These are phyloP conservation scores for Physcomitrellopsis africana DNA, from an alignment of 225 moss, liverwort and hornwort genomes.

Conservation along the genomic window DNA sequence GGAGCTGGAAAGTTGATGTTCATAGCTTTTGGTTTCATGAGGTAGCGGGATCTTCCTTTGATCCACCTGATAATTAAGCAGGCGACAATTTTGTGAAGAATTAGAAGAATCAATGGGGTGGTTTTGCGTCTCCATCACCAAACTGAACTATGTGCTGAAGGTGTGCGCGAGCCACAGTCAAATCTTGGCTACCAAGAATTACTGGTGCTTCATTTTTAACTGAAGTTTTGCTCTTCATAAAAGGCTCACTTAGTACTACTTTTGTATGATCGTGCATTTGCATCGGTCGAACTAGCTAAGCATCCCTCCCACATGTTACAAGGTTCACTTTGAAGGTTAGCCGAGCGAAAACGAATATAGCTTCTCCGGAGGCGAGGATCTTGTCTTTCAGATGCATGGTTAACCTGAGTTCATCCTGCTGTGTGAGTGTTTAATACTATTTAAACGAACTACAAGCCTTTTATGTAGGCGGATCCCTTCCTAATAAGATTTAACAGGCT, in stretches of 20 bases:
- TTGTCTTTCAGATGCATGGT: background rate
- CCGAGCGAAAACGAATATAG: background rate
- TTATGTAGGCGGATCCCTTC: background rate
- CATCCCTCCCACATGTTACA: background rate
- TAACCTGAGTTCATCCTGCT: background rate
- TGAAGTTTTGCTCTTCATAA: background rate
- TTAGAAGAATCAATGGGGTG: background rate
- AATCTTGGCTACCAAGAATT: background rate
- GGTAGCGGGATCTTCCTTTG: background rate
- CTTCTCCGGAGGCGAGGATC: constrained; percentile 1
- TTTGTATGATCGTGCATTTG: background rate
- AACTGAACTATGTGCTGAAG: background rate
- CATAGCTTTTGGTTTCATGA: too few relatives aligned
- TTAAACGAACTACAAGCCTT: too few relatives aligned
- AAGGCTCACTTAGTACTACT: background rate
- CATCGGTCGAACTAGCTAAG: background rate
- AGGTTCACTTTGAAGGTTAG: constrained; percentile 4
- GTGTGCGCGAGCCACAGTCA: background rate
- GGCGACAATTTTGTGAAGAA: background rate
- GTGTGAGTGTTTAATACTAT: too few relatives aligned
- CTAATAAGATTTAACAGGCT: background rate
- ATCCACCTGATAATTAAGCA: background rate
- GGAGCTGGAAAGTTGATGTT: too few relatives aligned
- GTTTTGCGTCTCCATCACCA: constrained; percentile 13
- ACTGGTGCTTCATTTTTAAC: background rate